Conservation (phyloP, 768 basidiomycete species). For the Tulasnella sp. region DNA sequence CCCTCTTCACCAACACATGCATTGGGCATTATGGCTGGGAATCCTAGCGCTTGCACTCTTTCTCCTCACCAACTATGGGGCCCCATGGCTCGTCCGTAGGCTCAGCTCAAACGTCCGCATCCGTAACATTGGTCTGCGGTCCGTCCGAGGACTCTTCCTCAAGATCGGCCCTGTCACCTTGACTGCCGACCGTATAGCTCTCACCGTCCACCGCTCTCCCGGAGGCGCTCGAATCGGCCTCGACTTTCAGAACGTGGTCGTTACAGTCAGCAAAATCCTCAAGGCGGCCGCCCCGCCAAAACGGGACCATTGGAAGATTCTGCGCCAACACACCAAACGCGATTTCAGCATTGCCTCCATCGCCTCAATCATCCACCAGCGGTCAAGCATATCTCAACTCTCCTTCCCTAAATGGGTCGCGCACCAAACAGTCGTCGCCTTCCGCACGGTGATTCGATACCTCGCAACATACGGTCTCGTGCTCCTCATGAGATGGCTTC, state of each 20-base stretch:
- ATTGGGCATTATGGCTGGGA: constrained; percentile 11
- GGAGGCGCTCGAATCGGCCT: constrained; percentile 41
- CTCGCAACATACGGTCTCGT: constrained; percentile 47
- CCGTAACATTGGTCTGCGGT: constrained; percentile 66
- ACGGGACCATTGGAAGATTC: not conserved
- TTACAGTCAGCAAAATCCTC: not conserved
- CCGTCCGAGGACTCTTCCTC: constrained; percentile 68
- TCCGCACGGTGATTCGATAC: constrained; percentile 55
- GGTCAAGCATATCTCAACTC: constrained; percentile 6
- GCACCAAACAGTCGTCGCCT: constrained; percentile 33
- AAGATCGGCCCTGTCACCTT: constrained; percentile 47
- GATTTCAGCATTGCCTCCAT: constrained; percentile 19
- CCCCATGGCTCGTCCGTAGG: constrained; percentile 12
- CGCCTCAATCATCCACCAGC: not conserved
- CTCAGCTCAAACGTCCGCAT: constrained; percentile 41
- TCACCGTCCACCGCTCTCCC: constrained; percentile 48
- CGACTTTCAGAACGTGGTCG: constrained; percentile 13
- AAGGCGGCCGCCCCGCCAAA: not conserved
- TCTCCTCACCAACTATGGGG: constrained; percentile 17
- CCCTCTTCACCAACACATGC: not conserved
- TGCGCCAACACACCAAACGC: constrained; percentile 8
- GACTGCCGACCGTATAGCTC: constrained; percentile 59
- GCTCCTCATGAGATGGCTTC: constrained; percentile 54
- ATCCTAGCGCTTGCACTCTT: constrained; percentile 1
- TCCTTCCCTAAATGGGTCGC: constrained; percentile 31